Base-by-base conservation (phyloP, 208 protist species). In the Wallacemonas sp. region DNA sequence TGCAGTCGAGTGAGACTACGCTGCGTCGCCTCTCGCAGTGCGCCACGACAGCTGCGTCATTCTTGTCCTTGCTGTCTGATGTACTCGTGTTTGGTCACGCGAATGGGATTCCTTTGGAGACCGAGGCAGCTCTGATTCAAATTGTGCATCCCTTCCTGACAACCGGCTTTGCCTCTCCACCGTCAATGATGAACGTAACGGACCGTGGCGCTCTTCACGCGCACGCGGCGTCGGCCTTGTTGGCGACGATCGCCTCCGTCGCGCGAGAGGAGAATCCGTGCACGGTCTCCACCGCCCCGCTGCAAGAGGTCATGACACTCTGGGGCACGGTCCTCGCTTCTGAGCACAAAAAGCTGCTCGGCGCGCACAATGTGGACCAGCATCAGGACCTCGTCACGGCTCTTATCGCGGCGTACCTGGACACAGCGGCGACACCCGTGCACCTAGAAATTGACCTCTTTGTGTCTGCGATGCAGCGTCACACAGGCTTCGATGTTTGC, bases 11-110 rank as follows among this genome's bases (percentile, higher is more conserved):
- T 28, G 8, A 41, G 6, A 59, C 55, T 2, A 64, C 89, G 17
- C 61, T 62, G 26, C 24, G 9, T 26, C 68, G 47, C 14, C 76
- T 70, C 54, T 36, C 72, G 14, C 53, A 61, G 31, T 90, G 87
- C 47, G 80, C 90, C 3, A 82, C 88, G 0, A 71, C 89, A 2
- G 79, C 83, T 3, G 73, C 80, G 5, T 45, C 80, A 0, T 54
- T 88, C 12, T 80, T 91, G 8, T 66, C 74, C 31, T 49, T 93
- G 27, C 26, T 86, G 22, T 74, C 75, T 21, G 84, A 96, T 61
- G 56, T 83, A 21, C 63, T 95, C 31, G 79, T 75, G 47, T 88
- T 78, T 60, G 69, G 70, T 9, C 42, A 19, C 15, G 17, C 41
- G 30, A 49, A 47, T 11, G 61, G 45, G 45, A 5, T 58, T 4